These are phyloP conservation scores for Didymella pinodella DNA, from an alignment of 2,329 filamentous ascomycete genomes.

Conservation along the genomic window DNA sequence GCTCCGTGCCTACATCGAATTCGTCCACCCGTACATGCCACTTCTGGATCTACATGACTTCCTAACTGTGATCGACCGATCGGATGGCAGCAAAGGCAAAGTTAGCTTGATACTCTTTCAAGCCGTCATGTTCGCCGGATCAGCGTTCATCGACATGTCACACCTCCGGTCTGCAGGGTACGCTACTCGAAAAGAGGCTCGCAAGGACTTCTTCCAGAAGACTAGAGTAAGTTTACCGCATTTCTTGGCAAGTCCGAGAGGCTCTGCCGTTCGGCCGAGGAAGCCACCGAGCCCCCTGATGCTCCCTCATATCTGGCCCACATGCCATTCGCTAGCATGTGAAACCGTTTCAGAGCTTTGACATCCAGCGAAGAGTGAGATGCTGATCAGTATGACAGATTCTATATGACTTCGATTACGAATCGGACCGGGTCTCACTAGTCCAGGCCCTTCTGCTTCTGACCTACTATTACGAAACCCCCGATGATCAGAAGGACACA, in stretches of 20 bases:
- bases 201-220: constrained; percentile 88
- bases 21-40: constrained; percentile 94
- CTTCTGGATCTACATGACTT: constrained; percentile 74
- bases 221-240: constrained; percentile 70
- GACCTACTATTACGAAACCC: constrained; percentile 98
- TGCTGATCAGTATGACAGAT: constrained; percentile 59
- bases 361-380: background rate
- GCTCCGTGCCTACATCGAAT: constrained; percentile 83
- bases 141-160: constrained; percentile 85
- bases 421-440: constrained; percentile 85
- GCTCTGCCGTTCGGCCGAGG: constrained; percentile 24
- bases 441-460: constrained; percentile 89
- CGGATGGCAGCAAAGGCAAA: constrained; percentile 73
- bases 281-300: constrained; percentile 9
- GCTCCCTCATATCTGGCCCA: constrained; percentile 5
- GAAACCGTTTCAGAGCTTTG: background rate
- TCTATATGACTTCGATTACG: constrained; percentile 95
- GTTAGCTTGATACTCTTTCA: constrained; percentile 90
- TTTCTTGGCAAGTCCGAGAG: constrained; percentile 9
- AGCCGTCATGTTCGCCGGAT: constrained; percentile 91
- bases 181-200: constrained; percentile 76
- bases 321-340: constrained; percentile 22
- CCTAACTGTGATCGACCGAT: constrained; percentile 66
- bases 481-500: constrained; percentile 95
- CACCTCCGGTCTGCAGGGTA: constrained; percentile 80